Evolutionary conservation across 345 rosid genomes (phyloP).

Genomic region (Cardamine chenopodiifolia): DNA sequence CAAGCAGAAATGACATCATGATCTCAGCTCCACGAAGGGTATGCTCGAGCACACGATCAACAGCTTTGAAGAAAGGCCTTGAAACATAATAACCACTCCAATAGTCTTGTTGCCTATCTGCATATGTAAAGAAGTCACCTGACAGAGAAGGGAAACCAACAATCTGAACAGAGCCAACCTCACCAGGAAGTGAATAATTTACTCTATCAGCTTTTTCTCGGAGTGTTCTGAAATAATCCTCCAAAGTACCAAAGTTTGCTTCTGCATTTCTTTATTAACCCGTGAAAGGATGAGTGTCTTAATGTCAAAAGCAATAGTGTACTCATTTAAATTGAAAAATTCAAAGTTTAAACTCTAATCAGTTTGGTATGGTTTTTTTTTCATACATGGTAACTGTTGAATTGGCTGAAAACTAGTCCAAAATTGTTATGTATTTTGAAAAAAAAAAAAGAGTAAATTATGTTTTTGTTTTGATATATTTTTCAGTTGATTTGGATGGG

Average conservation of each 20-base stretch:
- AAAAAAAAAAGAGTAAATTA: not conserved
- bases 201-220: conserved; percentile 84
- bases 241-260: conserved; percentile 89
- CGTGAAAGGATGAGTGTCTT: too few relatives aligned
- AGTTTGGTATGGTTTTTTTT: not conserved
- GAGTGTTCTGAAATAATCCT: conserved; percentile 79
- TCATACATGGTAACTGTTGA: not conserved
- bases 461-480: not conserved
- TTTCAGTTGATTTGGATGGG: not conserved
- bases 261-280: too few relatives aligned
- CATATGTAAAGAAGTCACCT: conserved; percentile 96
- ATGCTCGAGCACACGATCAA: conserved; percentile 92
- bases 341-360: not conserved
- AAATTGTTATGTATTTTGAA: not conserved
- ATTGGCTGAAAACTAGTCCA: not conserved
- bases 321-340: not conserved
- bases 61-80: conserved; percentile 97
- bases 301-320: too few relatives aligned
- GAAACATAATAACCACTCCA: conserved; percentile 99
- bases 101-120: conserved; percentile 91
- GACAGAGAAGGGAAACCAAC: conserved; percentile 94
- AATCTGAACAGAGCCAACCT: conserved; percentile 75
- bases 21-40: conserved; percentile 90
- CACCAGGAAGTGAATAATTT: conserved; percentile 81
- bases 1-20: conserved; percentile 81